Percentiles rank a stretch among this genome's conserved stretches.
Evolutionary conservation across 2,329 filamentous ascomycete genomes (phyloP).

Genomic region (Epichloe hybrida): DNA sequence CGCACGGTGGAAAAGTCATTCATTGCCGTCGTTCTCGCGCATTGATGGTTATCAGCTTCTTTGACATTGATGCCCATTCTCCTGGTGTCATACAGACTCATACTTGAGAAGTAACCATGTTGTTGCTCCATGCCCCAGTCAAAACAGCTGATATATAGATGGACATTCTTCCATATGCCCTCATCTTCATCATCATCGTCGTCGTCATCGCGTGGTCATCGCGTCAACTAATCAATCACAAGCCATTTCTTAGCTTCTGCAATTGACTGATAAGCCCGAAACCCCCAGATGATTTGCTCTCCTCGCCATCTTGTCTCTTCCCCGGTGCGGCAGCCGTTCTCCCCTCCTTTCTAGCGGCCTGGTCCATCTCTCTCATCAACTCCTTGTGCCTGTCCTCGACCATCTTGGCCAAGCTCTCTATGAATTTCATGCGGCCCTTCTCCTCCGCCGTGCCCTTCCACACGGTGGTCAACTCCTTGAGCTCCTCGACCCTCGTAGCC

Average conservation of each 20-base stretch:
- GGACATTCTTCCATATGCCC: neutral
- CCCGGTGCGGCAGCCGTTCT: conserved; percentile 16
- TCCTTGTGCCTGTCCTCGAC: conserved; percentile 62
- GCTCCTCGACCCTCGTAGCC: conserved; percentile 56
- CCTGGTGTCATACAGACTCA: no score
- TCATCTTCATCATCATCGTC: neutral
- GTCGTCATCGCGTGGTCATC: neutral
- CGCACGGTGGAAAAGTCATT: neutral
- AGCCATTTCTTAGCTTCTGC: conserved; percentile 43
- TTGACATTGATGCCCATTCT: no score
- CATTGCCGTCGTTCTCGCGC: neutral
- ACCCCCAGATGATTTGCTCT: conserved; percentile 32
- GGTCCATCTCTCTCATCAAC: conserved; percentile 38
- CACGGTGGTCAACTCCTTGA: conserved; percentile 63
- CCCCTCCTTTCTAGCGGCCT: conserved; percentile 22
- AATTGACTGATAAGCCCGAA: conserved; percentile 51
- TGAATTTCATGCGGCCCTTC: conserved; percentile 66
- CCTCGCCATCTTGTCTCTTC: conserved; percentile 17
- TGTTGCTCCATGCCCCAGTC: no score
- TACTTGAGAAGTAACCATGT: no score
- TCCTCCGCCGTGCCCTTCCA: conserved; percentile 97
- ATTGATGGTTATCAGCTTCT: no score
- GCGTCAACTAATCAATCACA: conserved; percentile 24
- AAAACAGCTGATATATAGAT: neutral
- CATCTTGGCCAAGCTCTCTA: conserved; percentile 67